These are phyloP conservation scores for Puccinia horiana DNA, from an alignment of 1,284 basidiomycete species.

Conservation along the genomic window DNA sequence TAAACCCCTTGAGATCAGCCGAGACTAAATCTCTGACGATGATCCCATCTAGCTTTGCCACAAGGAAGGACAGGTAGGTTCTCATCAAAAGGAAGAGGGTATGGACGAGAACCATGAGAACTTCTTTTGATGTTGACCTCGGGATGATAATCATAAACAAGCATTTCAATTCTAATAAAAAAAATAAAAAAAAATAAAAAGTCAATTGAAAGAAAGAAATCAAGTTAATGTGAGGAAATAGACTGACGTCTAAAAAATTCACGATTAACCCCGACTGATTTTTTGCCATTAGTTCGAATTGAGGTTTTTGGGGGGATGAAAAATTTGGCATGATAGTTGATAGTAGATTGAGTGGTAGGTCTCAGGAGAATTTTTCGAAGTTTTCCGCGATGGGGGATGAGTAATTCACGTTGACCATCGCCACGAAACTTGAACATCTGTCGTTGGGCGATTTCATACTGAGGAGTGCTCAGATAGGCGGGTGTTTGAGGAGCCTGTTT, in stretches of 20 bases:
- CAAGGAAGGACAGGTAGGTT: slow-evolving; percentile 81
- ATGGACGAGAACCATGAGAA: slow-evolving; percentile 74
- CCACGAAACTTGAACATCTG: slow-evolving; percentile 43
- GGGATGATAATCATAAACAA: slow-evolving; percentile 76
- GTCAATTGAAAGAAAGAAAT: background rate
- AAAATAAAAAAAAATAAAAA: slow-evolving; percentile 5
- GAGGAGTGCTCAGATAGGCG: slow-evolving; percentile 38
- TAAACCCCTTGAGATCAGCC: slow-evolving; percentile 80
- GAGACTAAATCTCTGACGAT: slow-evolving; percentile 82
- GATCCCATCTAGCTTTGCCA: slow-evolving; percentile 83
- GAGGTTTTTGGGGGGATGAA: slow-evolving; percentile 40
- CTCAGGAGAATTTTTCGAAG: slow-evolving; percentile 36
- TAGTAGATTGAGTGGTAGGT: background rate
- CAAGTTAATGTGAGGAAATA: slow-evolving; percentile 19
- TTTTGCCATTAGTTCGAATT: slow-evolving; percentile 29
- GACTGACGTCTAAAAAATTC: slow-evolving; percentile 69
- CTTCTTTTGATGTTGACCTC: slow-evolving; percentile 70
- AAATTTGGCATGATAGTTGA: slow-evolving; percentile 24
- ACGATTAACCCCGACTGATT: slow-evolving; percentile 69
- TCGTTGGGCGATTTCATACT: slow-evolving; percentile 48
- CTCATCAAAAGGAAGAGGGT: slow-evolving; percentile 83
- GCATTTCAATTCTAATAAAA: slow-evolving; percentile 66
- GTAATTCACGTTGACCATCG: slow-evolving; percentile 29
- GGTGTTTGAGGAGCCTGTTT: slow-evolving; percentile 30
- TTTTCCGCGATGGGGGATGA: slow-evolving; percentile 49